Base-by-base conservation (phyloP, 768 basidiomycete species). In the Neoboletus brunneissimus region DNA sequence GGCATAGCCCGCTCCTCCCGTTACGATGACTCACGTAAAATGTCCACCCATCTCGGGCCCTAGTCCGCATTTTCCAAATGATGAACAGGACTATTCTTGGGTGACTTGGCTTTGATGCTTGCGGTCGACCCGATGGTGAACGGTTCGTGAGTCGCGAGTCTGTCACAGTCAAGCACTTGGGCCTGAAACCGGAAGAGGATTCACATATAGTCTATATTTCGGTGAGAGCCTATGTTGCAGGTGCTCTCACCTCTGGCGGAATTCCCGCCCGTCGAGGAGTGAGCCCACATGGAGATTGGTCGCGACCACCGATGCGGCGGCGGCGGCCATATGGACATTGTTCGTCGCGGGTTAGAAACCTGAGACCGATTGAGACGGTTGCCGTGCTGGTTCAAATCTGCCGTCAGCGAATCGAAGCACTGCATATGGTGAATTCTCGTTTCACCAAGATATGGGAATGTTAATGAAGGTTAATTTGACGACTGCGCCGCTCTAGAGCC, bases 11-110 rank as follows among this genome's bases (percentile, higher is more conserved):
- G 9, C 37, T 29, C 22, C 46, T 56, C 34, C n/a, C 22, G 41
- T 42, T 45, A n/a, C 20, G 42, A 48, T 25, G 54, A 58, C 46
- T 47, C 45, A 67, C 66, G 66, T 67, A 67, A 67, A 68, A 59
- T 25, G 44, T 41, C 38, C 48, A 53, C 49, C 62, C 62, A 37
- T 42, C 12, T 53, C 48, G 32, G 38, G 31, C 45, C 27, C 41
- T 45, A 45, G 15, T 37, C 37, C 34, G 23, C 43, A 50, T 52
- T 52, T 25, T 10, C 25, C 25, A 18, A 35, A 44, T 54, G 29
- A 55, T 50, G 41, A 51, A 47, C 16, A 32, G 54, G 38, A 53
- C 23, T 8, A 41, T n/a, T 41, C 41, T 18, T 49, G 48, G 47
- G 12, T 31, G 48, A 38, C 38, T 50, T 53, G 34, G 4, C 34